These are phyloP conservation scores for Chernovozyma sophiae-reginae DNA, from an alignment of 1,139 yeast genomes.

Conservation along the genomic window DNA sequence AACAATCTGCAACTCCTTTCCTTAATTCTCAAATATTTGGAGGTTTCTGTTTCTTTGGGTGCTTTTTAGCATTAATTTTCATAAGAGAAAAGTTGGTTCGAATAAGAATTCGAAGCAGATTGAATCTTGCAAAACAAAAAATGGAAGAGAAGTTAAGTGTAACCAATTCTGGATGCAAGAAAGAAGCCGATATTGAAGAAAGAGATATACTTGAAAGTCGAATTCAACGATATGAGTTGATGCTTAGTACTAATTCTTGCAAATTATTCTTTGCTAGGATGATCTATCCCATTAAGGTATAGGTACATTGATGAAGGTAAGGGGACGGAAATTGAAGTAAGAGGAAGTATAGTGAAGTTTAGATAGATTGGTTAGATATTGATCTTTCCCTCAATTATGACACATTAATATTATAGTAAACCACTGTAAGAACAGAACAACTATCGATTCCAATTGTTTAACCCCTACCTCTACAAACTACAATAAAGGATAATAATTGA, in stretches of 20 bases:
- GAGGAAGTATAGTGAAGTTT: too few relatives aligned
- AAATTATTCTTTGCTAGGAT: conserved; percentile 6
- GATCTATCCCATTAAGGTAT: conserved; percentile 9
- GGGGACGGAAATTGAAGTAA: too few relatives aligned
- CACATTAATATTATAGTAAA: too few relatives aligned
- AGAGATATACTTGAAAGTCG: conserved; percentile 6
- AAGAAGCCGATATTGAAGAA: background rate
- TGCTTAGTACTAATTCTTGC: conserved; percentile 4
- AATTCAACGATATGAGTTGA: conserved; percentile 8
- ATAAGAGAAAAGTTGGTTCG: conserved; percentile 30
- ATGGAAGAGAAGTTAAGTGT: background rate
- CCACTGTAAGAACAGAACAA: too few relatives aligned
- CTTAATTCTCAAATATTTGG: conserved; percentile 58
- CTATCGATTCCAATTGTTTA: too few relatives aligned
- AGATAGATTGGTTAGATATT: too few relatives aligned
- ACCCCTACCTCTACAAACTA: too few relatives aligned
- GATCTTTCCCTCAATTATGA: too few relatives aligned
- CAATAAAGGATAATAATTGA: too few relatives aligned
- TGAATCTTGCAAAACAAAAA: conserved; percentile 9
- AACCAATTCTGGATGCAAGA: conserved; percentile 11
- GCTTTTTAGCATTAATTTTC: conserved; percentile 24
- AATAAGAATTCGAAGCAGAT: conserved; percentile 13
- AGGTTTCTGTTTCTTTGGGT: conserved; percentile 42
- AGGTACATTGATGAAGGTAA: too few relatives aligned
- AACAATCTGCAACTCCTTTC: conserved; percentile 37